Percentiles rank a stretch among this genome's conserved stretches.
Evolutionary conservation across 2,329 filamentous ascomycete species (phyloP).

Genomic region (Xylariaceae sp.): DNA sequence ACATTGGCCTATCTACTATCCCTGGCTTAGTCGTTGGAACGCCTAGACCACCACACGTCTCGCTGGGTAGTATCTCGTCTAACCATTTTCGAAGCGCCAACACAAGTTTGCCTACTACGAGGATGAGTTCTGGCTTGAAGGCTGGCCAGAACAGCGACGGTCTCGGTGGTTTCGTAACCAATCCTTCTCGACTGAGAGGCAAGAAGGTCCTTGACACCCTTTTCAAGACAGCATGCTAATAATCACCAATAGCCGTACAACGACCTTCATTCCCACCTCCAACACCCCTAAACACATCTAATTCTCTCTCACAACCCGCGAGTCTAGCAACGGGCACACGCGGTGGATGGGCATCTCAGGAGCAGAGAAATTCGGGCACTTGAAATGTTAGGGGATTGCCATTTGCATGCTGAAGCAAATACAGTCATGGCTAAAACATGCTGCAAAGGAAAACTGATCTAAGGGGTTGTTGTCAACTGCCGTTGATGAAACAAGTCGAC

Average conservation of each 20-base stretch:
- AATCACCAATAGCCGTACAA: constrained; percentile 18
- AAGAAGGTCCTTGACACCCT: not conserved
- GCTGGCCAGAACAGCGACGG: constrained; percentile 23
- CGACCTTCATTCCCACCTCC: constrained; percentile 19
- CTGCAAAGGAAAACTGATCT: not conserved
- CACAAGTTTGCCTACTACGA: constrained; percentile 21
- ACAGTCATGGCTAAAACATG: not conserved
- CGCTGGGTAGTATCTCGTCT: constrained; percentile 16
- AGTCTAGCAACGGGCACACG: constrained; percentile 15
- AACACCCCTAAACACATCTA: constrained; percentile 18
- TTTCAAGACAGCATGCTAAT: constrained; percentile 9
- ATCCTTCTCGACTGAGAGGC: constrained; percentile 26
- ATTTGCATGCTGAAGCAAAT: not conserved
- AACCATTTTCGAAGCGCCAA: constrained; percentile 18
- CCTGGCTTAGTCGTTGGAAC: constrained; percentile 32
- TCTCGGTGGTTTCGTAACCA: constrained; percentile 13
- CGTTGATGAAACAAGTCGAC: not conserved
- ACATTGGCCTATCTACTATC: constrained; percentile 29
- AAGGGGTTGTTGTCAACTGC: not conserved
- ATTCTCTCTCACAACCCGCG: constrained; percentile 14
- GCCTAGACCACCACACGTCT: constrained; percentile 21
- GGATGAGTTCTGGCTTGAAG: constrained; percentile 31
- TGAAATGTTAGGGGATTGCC: not conserved
- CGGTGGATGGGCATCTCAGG: constrained; percentile 12
- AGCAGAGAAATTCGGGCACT: not conserved